Evolutionary conservation across 306 rosid genomes (phyloP).

Genomic region (Cucurbita pepo): DNA sequence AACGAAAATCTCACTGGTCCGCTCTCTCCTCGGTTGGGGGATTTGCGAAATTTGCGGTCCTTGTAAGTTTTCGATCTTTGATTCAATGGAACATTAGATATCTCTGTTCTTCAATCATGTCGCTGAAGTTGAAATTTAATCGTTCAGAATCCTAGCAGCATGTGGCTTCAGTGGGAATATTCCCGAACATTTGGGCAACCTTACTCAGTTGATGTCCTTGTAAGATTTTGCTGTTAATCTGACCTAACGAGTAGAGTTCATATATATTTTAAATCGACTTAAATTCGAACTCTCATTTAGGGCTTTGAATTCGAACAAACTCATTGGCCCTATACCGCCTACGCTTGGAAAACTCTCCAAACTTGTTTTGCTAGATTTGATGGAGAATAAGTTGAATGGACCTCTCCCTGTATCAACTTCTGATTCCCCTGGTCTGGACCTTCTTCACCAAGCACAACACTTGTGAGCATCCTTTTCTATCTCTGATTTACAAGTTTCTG

Average conservation of each 20-base stretch:
- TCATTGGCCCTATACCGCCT: slow-evolving; percentile 18
- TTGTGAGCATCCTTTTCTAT: slow-evolving; percentile 16
- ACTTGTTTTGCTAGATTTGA: slow-evolving; percentile 28
- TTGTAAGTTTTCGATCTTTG: slow-evolving; percentile 9
- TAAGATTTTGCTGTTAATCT: slow-evolving; percentile 13
- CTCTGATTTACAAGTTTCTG: background rate
- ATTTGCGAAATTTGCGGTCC: slow-evolving; percentile 9
- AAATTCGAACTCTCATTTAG: background rate
- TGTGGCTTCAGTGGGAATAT: slow-evolving; percentile 54
- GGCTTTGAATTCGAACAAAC: slow-evolving; percentile 20
- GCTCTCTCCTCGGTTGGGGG: slow-evolving; percentile 23
- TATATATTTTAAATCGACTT: background rate
- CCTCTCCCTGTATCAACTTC: slow-evolving; percentile 18
- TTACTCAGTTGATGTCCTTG: slow-evolving; percentile 32
- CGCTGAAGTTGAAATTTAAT: background rate
- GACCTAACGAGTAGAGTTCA: too few relatives aligned
- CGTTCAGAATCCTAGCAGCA: slow-evolving; percentile 34
- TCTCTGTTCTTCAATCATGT: too few relatives aligned
- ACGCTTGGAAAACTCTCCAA: slow-evolving; percentile 24
- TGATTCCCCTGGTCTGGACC: slow-evolving; percentile 17
- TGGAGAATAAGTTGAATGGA: slow-evolving; percentile 22
- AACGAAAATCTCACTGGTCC: slow-evolving; percentile 31
- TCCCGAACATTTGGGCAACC: slow-evolving; percentile 46
- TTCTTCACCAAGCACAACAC: slow-evolving; percentile 13
- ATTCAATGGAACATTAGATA: too few relatives aligned